phyloP scores from a whole-genome alignment of 371 early-diverging fungal genomes.

The Mucor plumbeus region DNA sequence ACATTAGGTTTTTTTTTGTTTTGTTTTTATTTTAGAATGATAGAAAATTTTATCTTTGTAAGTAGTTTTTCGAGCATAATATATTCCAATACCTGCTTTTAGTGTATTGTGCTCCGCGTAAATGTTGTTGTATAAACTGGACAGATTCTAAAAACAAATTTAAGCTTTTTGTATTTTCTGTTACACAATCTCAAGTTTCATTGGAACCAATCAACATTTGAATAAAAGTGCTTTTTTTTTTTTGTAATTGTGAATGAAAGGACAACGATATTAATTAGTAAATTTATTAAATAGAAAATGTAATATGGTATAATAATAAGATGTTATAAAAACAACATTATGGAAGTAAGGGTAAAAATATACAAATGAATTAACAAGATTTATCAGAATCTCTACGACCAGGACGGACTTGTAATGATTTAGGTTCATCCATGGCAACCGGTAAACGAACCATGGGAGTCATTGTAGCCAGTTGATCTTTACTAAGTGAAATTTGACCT shows the following conservation, averaged over 20 bases:
- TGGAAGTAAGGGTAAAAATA: background rate
- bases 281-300: background rate
- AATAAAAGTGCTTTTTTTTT: background rate
- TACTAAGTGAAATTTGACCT: constrained; percentile 23
- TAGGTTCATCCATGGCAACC: constrained; percentile 20
- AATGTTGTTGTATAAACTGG: background rate
- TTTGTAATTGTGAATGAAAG: background rate
- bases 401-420: constrained; percentile 41
- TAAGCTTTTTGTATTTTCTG: background rate
- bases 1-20: background rate
- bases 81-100: background rate
- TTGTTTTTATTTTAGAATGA: background rate
- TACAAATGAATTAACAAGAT: background rate
- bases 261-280: background rate
- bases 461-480: constrained; percentile 20
- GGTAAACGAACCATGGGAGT: constrained; percentile 46
- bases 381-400: constrained; percentile 38
- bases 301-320: background rate
- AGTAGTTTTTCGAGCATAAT: background rate
- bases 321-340: background rate
- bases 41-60: background rate
- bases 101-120: background rate
- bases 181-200: background rate
- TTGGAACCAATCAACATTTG: background rate
- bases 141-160: constrained; percentile 6